Evolutionary conservation across 1,139 yeast genomes (phyloP).

Genomic region (Arxiozyma heterogenica): DNA sequence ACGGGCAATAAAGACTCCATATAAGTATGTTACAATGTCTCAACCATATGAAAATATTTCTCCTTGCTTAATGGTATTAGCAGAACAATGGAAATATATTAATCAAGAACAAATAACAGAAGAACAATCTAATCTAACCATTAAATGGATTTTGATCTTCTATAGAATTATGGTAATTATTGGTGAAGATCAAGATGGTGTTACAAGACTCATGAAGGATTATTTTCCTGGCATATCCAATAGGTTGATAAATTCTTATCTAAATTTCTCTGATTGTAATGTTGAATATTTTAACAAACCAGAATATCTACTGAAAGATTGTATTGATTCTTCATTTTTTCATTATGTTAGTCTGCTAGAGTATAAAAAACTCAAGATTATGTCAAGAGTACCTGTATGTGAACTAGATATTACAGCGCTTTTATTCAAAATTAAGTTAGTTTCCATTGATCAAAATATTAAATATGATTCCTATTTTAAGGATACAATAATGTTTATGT

Average conservation of each 20-base stretch:
- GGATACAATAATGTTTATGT: slow-evolving; percentile 5
- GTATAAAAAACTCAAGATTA: slow-evolving; percentile 14
- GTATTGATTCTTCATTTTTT: slow-evolving; percentile 21
- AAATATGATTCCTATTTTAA: slow-evolving; percentile 11
- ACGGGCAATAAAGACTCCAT: slow-evolving; percentile 65
- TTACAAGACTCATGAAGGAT: slow-evolving; percentile 28
- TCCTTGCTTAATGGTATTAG: slow-evolving; percentile 55
- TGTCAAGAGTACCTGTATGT: slow-evolving; percentile 34
- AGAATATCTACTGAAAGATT: slow-evolving; percentile 9
- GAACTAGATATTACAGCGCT: slow-evolving; percentile 43
- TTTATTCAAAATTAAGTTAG: slow-evolving; percentile 33
- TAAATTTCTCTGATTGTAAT: slow-evolving; percentile 19
- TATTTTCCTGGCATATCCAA: slow-evolving; percentile 17
- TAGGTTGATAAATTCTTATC: slow-evolving; percentile 10
- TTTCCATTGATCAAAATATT: slow-evolving; percentile 24
- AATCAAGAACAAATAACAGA: slow-evolving; percentile 21
- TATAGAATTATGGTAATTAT: slow-evolving; percentile 38
- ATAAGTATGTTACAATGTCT: slow-evolving; percentile 68
- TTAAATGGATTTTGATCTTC: slow-evolving; percentile 46
- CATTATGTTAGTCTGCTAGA: slow-evolving; percentile 25
- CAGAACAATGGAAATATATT: slow-evolving; percentile 69
- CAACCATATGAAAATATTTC: slow-evolving; percentile 41
- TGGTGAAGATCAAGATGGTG: slow-evolving; percentile 44
- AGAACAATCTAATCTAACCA: slow-evolving; percentile 21
- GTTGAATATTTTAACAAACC: slow-evolving; percentile 8